A percentile compares a stretch with the other conserved stretches of the same genome.
Evolutionary conservation across 495 filamentous ascomycete genomes (phyloP).

Genomic region (Viridothelium virens): DNA sequence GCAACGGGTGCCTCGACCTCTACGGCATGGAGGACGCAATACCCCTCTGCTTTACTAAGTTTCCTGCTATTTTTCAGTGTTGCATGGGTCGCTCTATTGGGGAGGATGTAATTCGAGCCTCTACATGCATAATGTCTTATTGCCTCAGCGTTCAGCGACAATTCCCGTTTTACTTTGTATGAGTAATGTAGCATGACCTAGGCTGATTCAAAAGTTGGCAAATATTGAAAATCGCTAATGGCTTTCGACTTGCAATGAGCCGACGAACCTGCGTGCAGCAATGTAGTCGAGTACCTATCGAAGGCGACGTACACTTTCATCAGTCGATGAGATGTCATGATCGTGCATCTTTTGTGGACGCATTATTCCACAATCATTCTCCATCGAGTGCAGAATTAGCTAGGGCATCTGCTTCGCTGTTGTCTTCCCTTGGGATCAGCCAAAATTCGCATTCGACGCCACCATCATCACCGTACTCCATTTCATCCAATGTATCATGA

Average conservation of each 20-base stretch:
- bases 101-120: background rate
- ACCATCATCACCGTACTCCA: conserved; percentile 1
- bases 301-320: background rate
- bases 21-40: background rate
- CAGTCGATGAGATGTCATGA: background rate
- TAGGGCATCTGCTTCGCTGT: conserved; percentile 9
- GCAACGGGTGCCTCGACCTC: background rate
- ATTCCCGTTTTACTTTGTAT: background rate
- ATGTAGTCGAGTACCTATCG: background rate
- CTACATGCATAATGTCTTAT: background rate
- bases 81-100: background rate
- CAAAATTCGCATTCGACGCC: conserved; percentile 10
- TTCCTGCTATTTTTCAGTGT: background rate
- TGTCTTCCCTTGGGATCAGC: background rate
- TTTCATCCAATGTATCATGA: conserved; percentile 4
- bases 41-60: background rate
- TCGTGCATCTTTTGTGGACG: background rate
- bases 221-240: background rate
- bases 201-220: background rate
- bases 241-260: background rate
- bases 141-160: background rate
- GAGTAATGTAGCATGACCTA: background rate
- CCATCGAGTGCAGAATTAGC: conserved; percentile 10
- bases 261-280: background rate
- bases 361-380: background rate